phyloP scores from a whole-genome alignment of 192 early-diverging fungal genomes.

The Spinellus fusiger region DNA sequence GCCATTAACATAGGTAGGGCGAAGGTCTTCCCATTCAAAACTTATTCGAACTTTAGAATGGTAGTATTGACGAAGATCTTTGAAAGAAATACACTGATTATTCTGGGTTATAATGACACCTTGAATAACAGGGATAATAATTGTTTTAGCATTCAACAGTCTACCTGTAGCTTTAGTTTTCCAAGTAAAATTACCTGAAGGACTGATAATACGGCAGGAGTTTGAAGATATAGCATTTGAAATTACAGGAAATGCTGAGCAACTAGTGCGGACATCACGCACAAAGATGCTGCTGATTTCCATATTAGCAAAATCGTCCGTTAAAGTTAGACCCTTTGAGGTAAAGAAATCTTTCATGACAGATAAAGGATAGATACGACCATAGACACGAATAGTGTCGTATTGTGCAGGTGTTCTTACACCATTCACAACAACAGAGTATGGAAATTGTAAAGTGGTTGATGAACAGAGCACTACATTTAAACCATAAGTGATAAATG shows the following conservation, averaged over 20 bases:
- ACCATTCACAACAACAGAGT: constrained; percentile 10
- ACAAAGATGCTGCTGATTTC: constrained; percentile 28
- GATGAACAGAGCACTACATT: constrained; percentile 27
- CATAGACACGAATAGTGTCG: constrained; percentile 22
- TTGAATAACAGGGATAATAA: too few relatives aligned
- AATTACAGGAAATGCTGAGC: constrained; percentile 9
- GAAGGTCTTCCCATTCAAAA: background rate
- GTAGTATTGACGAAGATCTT: background rate
- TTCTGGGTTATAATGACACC: background rate
- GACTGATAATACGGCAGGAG: constrained; percentile 15
- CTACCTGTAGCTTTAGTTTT: background rate
- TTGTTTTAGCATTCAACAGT: background rate
- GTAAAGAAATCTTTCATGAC: constrained; percentile 16
- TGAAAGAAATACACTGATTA: background rate
- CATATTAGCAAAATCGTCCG: constrained; percentile 24
- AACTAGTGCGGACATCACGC: constrained; percentile 17
- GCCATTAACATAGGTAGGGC: background rate
- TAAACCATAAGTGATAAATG: constrained; percentile 47
- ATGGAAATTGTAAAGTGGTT: constrained; percentile 7
- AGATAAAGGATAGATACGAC: constrained; percentile 22
- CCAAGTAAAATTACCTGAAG: constrained; percentile 21
- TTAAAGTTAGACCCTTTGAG: constrained; percentile 17
- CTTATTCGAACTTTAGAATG: background rate
- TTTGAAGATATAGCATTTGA: constrained; percentile 3
- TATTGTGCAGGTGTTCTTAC: background rate